These are phyloP conservation scores for Emericellopsis cladophorae DNA, from an alignment of 2,329 filamentous ascomycete species.

Conservation along the genomic window DNA sequence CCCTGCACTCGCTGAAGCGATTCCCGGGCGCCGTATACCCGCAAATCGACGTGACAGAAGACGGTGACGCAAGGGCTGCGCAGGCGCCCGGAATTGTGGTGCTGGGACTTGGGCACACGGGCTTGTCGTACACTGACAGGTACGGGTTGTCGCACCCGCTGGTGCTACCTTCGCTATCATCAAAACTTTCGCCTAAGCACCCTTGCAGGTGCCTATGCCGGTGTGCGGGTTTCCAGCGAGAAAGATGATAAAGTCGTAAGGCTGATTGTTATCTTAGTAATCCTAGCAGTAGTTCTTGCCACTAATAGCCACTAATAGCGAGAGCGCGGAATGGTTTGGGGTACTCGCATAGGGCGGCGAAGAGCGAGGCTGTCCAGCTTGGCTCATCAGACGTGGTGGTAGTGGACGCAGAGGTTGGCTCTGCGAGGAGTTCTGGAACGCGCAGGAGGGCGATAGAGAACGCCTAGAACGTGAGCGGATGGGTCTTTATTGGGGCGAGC, in stretches of 20 bases:
- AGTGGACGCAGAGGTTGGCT: slow-evolving; percentile 4
- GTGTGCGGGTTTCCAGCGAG: slow-evolving; percentile 12
- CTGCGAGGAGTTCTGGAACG: slow-evolving; percentile 7
- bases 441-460: slow-evolving; percentile 7
- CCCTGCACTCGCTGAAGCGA: slow-evolving; percentile 10
- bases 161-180: slow-evolving; percentile 8
- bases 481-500: slow-evolving; percentile 9
- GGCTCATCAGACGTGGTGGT: slow-evolving; percentile 8
- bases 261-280: slow-evolving; percentile 14
- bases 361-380: slow-evolving; percentile 13
- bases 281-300: slow-evolving; percentile 12
- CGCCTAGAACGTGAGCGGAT: slow-evolving; percentile 7
- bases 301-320: slow-evolving; percentile 11
- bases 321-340: slow-evolving; percentile 8
- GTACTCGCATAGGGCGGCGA: slow-evolving; percentile 14
- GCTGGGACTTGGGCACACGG: slow-evolving; percentile 8
- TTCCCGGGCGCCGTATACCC: slow-evolving; percentile 13
- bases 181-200: slow-evolving; percentile 13
- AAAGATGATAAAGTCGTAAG: slow-evolving; percentile 17
- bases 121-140: slow-evolving; percentile 11
- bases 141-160: slow-evolving; percentile 5
- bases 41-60: slow-evolving; percentile 14
- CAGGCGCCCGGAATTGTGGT: slow-evolving; percentile 9
- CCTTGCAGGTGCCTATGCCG: slow-evolving; percentile 15
- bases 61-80: slow-evolving; percentile 13